These are phyloP conservation scores for Cyberlindnera meyerae DNA, from an alignment of 805 yeast species.

Conservation along the genomic window DNA sequence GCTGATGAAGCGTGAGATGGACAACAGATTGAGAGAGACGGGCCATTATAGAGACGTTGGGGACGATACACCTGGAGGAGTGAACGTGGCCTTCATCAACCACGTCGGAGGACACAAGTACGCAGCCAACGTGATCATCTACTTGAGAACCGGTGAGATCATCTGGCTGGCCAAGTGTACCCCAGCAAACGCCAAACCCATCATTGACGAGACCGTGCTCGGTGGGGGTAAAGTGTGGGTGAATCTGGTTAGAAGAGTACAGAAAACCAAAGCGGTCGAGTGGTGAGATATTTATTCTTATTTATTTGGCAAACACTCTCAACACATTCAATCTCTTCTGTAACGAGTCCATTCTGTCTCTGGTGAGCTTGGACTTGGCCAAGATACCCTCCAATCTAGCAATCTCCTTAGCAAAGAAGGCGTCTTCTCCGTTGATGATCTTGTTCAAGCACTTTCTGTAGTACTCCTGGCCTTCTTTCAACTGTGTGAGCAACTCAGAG, in stretches of 20 bases:
- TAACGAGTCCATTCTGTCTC: conserved; percentile 43
- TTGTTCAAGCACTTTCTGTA: conserved; percentile 45
- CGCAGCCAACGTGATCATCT: conserved; percentile 83
- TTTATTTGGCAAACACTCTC: conserved; percentile 11
- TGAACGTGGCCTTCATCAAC: conserved; percentile 61
- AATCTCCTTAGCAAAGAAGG: conserved; percentile 38
- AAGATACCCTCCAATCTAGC: conserved; percentile 40
- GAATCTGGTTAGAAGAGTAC: conserved; percentile 54
- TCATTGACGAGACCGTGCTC: conserved; percentile 71
- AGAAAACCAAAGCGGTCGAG: conserved; percentile 47
- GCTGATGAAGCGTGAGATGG: conserved; percentile 74
- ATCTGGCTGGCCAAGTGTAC: conserved; percentile 86
- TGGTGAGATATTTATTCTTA: conserved; percentile 35
- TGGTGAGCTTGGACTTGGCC: conserved; percentile 26
- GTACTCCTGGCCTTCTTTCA: conserved; percentile 33
- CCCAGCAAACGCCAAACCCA: conserved; percentile 69
- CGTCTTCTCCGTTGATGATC: conserved; percentile 39
- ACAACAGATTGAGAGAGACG: conserved; percentile 60
- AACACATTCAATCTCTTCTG: conserved; percentile 47
- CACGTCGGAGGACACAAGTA: conserved; percentile 97
- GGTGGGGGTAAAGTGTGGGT: conserved; percentile 67
- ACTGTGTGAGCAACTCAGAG: conserved; percentile 27
- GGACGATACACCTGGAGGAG: conserved; percentile 74
- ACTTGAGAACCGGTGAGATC: conserved; percentile 64
- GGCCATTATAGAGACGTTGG: conserved; percentile 72